Evolutionary conservation across 2,329 filamentous ascomycete species (phyloP).

Genomic region (Talaromyces sp.): DNA sequence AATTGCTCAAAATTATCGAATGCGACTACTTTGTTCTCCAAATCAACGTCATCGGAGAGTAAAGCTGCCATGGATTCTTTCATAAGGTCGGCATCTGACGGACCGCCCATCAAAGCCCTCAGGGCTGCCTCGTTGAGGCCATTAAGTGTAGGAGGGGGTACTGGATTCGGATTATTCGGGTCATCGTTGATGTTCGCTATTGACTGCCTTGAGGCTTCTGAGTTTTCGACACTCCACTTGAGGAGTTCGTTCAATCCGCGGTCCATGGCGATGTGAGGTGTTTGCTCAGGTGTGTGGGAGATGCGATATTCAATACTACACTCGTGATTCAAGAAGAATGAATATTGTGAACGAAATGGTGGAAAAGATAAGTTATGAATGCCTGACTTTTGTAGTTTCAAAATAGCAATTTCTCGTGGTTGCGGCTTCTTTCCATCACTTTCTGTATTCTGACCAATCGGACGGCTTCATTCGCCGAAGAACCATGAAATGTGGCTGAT

Average conservation of each 20-base stretch:
- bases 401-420: constrained; percentile 14
- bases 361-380: neutral
- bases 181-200: constrained; percentile 26
- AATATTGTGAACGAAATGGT: neutral
- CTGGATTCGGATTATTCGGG: constrained; percentile 32
- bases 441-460: constrained; percentile 15
- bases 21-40: constrained; percentile 75
- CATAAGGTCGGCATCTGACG: constrained; percentile 91
- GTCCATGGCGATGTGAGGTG: constrained; percentile 46
- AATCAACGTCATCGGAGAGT: constrained; percentile 60
- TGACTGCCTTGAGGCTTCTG: constrained; percentile 40
- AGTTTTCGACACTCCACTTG: constrained; percentile 72
- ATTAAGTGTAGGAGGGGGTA: constrained; percentile 31
- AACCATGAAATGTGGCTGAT: constrained; percentile 1
- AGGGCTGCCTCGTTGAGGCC: constrained; percentile 67
- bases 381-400: neutral
- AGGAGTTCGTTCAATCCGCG: constrained; percentile 72
- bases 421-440: constrained; percentile 16
- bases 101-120: constrained; percentile 72
- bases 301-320: neutral
- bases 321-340: no score
- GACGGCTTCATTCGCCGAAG: neutral
- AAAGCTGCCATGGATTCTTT: constrained; percentile 76
- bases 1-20: constrained; percentile 96
- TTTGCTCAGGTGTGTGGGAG: neutral